These are phyloP conservation scores for Geranium incanum DNA, from an alignment of 441 rosid species.

Conservation along the genomic window DNA sequence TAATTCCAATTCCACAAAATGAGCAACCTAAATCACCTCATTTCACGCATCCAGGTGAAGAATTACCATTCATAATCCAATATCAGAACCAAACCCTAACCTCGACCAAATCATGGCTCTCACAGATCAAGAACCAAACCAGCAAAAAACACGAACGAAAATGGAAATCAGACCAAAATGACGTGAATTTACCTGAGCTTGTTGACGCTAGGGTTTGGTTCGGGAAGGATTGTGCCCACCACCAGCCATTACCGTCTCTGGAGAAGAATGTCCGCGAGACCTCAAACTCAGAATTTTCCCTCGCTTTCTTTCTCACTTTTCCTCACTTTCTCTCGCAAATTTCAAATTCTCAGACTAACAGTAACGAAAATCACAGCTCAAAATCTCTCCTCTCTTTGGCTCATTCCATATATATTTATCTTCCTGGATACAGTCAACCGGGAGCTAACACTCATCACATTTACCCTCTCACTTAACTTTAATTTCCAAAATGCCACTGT, in stretches of 20 bases:
- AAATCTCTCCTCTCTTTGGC: slow-evolving; percentile 5
- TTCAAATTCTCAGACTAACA: slow-evolving; percentile 6
- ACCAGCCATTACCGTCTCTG: slow-evolving; percentile 1
- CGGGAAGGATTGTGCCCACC: background rate
- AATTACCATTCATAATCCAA: background rate
- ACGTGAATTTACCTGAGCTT: background rate
- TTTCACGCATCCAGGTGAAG: background rate
- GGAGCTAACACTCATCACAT: background rate
- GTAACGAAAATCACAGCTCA: slow-evolving; percentile 4
- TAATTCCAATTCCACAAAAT: background rate
- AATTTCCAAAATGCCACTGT: background rate
- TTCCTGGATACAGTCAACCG: background rate
- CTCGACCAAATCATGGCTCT: background rate
- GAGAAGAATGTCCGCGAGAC: slow-evolving; percentile 4
- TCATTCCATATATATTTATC: background rate
- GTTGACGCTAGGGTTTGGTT: background rate
- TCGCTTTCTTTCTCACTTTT: background rate
- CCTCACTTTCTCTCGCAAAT: background rate
- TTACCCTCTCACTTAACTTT: background rate
- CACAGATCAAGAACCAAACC: background rate
- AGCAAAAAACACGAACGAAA: background rate
- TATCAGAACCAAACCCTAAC: background rate
- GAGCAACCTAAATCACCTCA: background rate
- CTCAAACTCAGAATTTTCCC: background rate
- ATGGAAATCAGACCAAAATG: background rate